These are phyloP conservation scores for Hyaloperonospora brassicae DNA, from an alignment of 352 stramenopile genomes.

Conservation along the genomic window DNA sequence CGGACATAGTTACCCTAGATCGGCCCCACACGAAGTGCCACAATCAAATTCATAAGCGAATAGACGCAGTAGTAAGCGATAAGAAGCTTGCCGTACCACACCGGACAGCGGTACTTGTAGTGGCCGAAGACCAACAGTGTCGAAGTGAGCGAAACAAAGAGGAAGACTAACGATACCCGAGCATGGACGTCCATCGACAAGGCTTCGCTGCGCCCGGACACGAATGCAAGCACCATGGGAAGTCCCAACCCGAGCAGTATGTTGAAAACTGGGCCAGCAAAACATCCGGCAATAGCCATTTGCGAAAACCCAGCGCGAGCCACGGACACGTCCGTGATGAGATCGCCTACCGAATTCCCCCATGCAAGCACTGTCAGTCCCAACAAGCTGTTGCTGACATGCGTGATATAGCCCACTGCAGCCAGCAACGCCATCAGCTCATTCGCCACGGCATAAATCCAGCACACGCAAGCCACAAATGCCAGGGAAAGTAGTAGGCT, in stretches of 20 bases:
- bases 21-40: conserved; percentile 32
- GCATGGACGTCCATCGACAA: conserved; percentile 60
- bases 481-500: conserved; percentile 57
- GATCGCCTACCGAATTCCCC: conserved; percentile 79
- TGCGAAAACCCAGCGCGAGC: conserved; percentile 69
- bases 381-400: conserved; percentile 65
- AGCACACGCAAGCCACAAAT: conserved; percentile 82
- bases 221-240: conserved; percentile 55
- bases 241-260: conserved; percentile 71
- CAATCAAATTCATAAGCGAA: conserved; percentile 55
- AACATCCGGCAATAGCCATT: conserved; percentile 83
- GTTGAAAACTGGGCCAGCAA: conserved; percentile 78
- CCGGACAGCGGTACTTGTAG: conserved; percentile 49
- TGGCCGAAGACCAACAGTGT: conserved; percentile 48
- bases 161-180: conserved; percentile 61
- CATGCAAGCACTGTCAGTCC: conserved; percentile 75
- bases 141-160: conserved; percentile 45
- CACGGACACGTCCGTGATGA: conserved; percentile 80
- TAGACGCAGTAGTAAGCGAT: conserved; percentile 64
- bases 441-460: conserved; percentile 87
- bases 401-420: conserved; percentile 64
- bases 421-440: conserved; percentile 82
- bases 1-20: conserved; percentile 5
- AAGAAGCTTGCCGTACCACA: conserved; percentile 67
- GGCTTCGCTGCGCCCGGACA: conserved; percentile 32